Conservation (phyloP, 371 early-diverging fungal genomes). For the Mucor velutinosus region DNA sequence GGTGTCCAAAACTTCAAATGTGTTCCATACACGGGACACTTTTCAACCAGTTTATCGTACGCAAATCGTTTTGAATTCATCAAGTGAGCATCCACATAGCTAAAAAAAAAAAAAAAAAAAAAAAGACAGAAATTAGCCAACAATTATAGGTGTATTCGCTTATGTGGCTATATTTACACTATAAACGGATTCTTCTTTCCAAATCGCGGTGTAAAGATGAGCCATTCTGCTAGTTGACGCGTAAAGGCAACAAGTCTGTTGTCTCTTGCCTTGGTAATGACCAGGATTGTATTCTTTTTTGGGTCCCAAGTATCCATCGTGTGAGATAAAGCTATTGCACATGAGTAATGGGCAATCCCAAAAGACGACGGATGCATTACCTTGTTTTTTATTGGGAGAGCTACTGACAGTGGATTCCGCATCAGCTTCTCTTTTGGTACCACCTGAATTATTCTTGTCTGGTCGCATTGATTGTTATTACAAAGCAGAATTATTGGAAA, state of each 20-base stretch:
- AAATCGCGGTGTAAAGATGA: conserved; percentile 58
- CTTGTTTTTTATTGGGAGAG: conserved; percentile 1
- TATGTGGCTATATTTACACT: conserved; percentile 47
- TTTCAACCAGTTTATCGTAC: conserved; percentile 46
- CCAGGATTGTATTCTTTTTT: conserved; percentile 63
- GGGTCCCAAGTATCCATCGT: conserved; percentile 28
- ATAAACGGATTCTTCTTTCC: conserved; percentile 59
- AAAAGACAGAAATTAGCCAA: not conserved
- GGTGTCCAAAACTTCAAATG: conserved; percentile 78
- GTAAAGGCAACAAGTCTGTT: conserved; percentile 69
- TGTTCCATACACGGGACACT: conserved; percentile 42
- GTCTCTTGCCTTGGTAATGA: conserved; percentile 89
- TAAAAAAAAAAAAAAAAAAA: not conserved
- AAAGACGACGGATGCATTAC: not conserved
- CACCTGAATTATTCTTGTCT: not conserved
- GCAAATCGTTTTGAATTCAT: conserved; percentile 57
- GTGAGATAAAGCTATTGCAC: not conserved
- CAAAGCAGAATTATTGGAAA: not conserved
- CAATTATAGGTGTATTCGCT: not conserved
- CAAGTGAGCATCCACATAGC: conserved; percentile 68
- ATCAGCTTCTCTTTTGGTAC: not conserved
- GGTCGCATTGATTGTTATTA: not conserved
- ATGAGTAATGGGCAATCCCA: not conserved
- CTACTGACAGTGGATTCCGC: not conserved
- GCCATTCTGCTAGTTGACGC: conserved; percentile 78